These are phyloP conservation scores for Boletus rubropictus DNA, from an alignment of 768 basidiomycete species.

Conservation along the genomic window DNA sequence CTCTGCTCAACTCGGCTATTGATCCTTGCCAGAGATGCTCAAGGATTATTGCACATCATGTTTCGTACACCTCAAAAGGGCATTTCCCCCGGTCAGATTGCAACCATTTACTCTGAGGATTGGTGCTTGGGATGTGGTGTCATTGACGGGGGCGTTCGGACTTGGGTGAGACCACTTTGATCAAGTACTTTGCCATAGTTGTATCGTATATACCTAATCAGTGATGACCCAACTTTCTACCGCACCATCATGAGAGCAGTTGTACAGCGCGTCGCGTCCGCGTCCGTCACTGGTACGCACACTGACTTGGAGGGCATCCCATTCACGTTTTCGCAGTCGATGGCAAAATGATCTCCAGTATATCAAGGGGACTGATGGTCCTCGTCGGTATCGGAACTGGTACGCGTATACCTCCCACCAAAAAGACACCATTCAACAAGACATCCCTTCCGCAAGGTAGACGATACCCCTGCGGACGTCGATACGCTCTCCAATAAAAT, in stretches of 20 bases:
- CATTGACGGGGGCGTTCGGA: constrained; percentile 37
- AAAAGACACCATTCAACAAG: constrained; percentile 3
- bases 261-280: constrained; percentile 75
- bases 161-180: background rate
- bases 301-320: background rate
- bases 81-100: constrained; percentile 77
- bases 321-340: constrained; percentile 52
- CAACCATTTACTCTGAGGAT: constrained; percentile 62
- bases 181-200: background rate
- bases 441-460: constrained; percentile 38
- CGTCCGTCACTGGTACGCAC: constrained; percentile 72
- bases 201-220: background rate
- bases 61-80: constrained; percentile 60
- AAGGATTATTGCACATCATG: constrained; percentile 33
- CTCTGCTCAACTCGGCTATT: background rate
- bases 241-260: constrained; percentile 80
- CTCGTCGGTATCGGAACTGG: constrained; percentile 85
- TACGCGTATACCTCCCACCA: constrained; percentile 29
- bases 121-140: constrained; percentile 84
- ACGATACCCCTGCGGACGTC: constrained; percentile 76
- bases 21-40: constrained; percentile 16
- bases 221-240: background rate
- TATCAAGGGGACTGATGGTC: constrained; percentile 82
- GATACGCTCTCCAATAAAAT: constrained; percentile 77
- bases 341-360: constrained; percentile 69